A percentile compares a stretch with the other conserved stretches of the same genome.
These are phyloP conservation scores for Omphalotus guepiniiformis DNA, from an alignment of 768 basidiomycete species.

Conservation along the genomic window DNA sequence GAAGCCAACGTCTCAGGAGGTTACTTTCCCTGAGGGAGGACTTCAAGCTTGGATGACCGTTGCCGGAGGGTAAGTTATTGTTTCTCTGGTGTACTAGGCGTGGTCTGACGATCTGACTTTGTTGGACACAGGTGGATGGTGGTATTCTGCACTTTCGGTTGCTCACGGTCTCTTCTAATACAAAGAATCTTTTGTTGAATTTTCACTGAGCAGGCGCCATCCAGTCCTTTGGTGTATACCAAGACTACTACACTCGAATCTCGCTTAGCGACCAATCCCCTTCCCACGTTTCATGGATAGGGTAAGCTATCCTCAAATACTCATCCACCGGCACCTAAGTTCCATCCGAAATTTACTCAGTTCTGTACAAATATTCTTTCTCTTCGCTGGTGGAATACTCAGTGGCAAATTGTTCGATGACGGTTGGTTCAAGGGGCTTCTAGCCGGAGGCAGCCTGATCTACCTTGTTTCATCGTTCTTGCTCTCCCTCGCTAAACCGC, in stretches of 20 bases:
- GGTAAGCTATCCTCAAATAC: too few species aligned
- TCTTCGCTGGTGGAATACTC: background rate
- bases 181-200: too few species aligned
- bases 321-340: too few species aligned
- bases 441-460: background rate
- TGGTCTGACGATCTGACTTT: background rate
- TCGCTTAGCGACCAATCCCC: constrained; percentile 1
- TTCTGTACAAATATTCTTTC: background rate
- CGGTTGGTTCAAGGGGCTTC: constrained; percentile 1
- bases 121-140: background rate
- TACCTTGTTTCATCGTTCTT: constrained; percentile 27
- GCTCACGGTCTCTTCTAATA: constrained; percentile 20
- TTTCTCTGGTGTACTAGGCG: background rate
- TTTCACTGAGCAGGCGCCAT: too few species aligned
- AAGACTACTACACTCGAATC: constrained; percentile 18
- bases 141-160: constrained; percentile 14
- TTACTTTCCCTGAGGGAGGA: constrained; percentile 18
- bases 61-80: constrained; percentile 16
- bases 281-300: constrained; percentile 5
- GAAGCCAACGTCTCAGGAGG: too few species aligned
- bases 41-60: constrained; percentile 18
- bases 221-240: constrained; percentile 22
- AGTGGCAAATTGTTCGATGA: constrained; percentile 1
- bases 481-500: constrained; percentile 40
- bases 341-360: too few species aligned